These are phyloP conservation scores for Tylopilus vinaceipallidus DNA, from an alignment of 768 basidiomycete species.

Conservation along the genomic window DNA sequence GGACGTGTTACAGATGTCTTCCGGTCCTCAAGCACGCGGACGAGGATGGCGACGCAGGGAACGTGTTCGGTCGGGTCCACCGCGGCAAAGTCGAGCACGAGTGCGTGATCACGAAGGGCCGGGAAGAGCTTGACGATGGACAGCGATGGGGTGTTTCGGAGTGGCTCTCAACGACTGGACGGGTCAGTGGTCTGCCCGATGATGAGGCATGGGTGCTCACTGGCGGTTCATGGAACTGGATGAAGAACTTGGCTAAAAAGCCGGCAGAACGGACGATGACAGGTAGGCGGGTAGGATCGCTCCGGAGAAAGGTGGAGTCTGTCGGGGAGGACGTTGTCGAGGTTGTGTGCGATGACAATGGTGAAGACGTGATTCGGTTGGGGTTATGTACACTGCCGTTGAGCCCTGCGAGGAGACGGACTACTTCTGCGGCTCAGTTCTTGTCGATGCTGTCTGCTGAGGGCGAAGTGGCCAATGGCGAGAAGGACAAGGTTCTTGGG, in stretches of 20 bases:
- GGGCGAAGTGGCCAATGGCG: constrained; percentile 90
- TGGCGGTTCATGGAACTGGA: constrained; percentile 84
- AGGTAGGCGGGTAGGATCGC: constrained; percentile 52
- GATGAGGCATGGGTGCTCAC: constrained; percentile 59
- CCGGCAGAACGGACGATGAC: constrained; percentile 85
- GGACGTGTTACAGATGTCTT: constrained; percentile 61
- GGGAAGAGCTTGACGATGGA: constrained; percentile 91
- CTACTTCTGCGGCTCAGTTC: constrained; percentile 75
- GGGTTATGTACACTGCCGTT: constrained; percentile 77
- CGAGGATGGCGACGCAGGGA: constrained; percentile 86
- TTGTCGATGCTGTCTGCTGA: constrained; percentile 89
- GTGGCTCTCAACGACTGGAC: constrained; percentile 83
- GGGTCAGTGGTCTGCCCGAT: not conserved
- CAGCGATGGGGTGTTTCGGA: constrained; percentile 72
- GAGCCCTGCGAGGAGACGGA: constrained; percentile 74
- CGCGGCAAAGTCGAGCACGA: constrained; percentile 64
- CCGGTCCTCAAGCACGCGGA: constrained; percentile 85
- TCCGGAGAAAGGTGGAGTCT: constrained; percentile 70
- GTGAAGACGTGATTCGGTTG: constrained; percentile 63
- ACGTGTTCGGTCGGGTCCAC: constrained; percentile 92
- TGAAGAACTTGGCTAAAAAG: constrained; percentile 84
- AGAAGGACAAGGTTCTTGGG: constrained; percentile 84
- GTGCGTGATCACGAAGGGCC: constrained; percentile 68
- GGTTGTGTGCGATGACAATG: constrained; percentile 83
- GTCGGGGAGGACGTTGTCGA: constrained; percentile 53